phyloP scores from a whole-genome alignment of 768 basidiomycete species.

The Phanerodontia chrysosporium region DNA sequence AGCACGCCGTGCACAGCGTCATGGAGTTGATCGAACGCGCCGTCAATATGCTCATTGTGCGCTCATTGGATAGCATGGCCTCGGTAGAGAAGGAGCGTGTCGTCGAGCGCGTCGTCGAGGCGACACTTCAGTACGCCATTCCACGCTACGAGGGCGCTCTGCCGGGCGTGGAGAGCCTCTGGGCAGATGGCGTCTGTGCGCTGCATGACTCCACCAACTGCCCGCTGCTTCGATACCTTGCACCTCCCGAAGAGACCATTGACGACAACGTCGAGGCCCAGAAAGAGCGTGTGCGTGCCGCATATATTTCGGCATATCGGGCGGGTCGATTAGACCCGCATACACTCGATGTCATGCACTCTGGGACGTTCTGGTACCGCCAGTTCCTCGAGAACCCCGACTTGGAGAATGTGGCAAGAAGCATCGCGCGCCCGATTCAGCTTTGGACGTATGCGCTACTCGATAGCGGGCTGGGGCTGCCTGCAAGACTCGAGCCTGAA shows the following conservation, averaged over 20 bases:
- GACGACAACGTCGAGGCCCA: constrained; percentile 11
- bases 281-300: constrained; percentile 33
- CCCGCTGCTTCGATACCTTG: constrained; percentile 49
- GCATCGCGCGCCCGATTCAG: constrained; percentile 59
- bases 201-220: constrained; percentile 58
- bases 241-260: constrained; percentile 32
- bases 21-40: constrained; percentile 75
- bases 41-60: constrained; percentile 55
- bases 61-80: constrained; percentile 40
- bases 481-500: constrained; percentile 25
- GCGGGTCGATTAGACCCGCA: constrained; percentile 52
- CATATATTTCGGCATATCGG: constrained; percentile 64
- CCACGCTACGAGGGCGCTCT: constrained; percentile 48
- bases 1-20: constrained; percentile 59
- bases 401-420: constrained; percentile 57
- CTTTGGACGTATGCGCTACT: constrained; percentile 65
- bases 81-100: constrained; percentile 63
- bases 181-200: constrained; percentile 56
- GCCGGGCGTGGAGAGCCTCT: constrained; percentile 36
- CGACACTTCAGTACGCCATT: constrained; percentile 75
- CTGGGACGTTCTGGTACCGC: constrained; percentile 65
- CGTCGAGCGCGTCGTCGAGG: constrained; percentile 66
- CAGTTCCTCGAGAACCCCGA: constrained; percentile 81
- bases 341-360: constrained; percentile 54
- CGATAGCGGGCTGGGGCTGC: constrained; percentile 63